Conservation (phyloP, 2,329 filamentous ascomycete species). For the Periconia sp. region DNA sequence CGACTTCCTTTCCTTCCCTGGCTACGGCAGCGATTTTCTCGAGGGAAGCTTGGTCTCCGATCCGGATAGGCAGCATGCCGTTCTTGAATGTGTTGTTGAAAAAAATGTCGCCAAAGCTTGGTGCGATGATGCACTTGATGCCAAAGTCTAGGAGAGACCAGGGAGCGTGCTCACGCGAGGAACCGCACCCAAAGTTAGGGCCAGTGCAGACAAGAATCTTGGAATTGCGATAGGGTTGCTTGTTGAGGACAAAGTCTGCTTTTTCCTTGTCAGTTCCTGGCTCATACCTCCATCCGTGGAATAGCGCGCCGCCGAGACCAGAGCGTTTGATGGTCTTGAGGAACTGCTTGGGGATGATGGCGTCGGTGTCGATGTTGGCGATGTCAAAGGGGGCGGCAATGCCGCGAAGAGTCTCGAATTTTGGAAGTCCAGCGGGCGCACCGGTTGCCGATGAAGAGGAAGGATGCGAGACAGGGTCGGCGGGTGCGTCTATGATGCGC, state of each 20-base stretch:
- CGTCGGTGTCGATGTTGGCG: conserved; percentile 96
- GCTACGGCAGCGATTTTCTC: conserved; percentile 78
- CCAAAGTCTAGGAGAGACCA: conserved; percentile 98
- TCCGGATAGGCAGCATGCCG: conserved; percentile 89
- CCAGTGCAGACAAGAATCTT: conserved; percentile 94
- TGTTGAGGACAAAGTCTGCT: conserved; percentile 85
- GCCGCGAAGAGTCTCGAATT: conserved; percentile 83
- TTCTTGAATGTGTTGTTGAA: conserved; percentile 99
- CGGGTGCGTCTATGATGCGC: conserved; percentile 64
- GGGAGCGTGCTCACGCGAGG: conserved; percentile 90
- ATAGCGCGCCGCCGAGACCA: conserved; percentile 85
- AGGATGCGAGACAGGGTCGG: conserved; percentile 73
- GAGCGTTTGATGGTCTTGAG: conserved; percentile 99
- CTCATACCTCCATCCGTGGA: conserved; percentile 79
- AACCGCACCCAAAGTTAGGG: conserved; percentile 93
- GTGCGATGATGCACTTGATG: conserved; percentile 91
- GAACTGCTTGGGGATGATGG: conserved; percentile 99
- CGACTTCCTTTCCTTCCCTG: conserved; percentile 78
- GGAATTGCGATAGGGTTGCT: conserved; percentile 79
- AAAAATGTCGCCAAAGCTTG: conserved; percentile 90
- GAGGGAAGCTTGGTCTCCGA: conserved; percentile 71
- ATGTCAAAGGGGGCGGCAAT: conserved; percentile 87
- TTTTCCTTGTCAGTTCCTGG: conserved; percentile 73
- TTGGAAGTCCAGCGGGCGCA: conserved; percentile 71
- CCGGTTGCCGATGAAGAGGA: conserved; percentile 57